These are phyloP conservation scores for Neopestalotiopsis sp. DNA, from an alignment of 2,329 filamentous ascomycete species.

Conservation along the genomic window DNA sequence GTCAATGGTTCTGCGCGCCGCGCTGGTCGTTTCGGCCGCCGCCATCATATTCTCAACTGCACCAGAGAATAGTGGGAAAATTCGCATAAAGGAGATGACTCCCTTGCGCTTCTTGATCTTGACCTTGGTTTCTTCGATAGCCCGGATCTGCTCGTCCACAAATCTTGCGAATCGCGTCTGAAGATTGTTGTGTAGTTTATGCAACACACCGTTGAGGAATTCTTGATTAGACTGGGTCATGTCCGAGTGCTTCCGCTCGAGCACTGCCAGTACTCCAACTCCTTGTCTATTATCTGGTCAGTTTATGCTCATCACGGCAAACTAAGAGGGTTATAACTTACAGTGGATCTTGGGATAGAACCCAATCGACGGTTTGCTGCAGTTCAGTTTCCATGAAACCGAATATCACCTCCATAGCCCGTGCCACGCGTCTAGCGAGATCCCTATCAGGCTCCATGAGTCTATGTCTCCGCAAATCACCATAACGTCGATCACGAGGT, in stretches of 20 bases:
- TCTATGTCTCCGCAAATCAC: constrained; percentile 75
- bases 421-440: constrained; percentile 83
- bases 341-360: constrained; percentile 79
- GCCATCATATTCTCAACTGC: constrained; percentile 85
- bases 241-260: constrained; percentile 80
- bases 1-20: constrained; percentile 79
- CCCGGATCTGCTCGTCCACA: constrained; percentile 91
- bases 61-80: constrained; percentile 86
- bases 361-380: constrained; percentile 83
- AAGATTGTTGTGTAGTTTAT: constrained; percentile 78
- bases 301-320: constrained; percentile 13
- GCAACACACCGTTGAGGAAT: constrained; percentile 79
- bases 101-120: constrained; percentile 99
- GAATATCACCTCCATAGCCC: constrained; percentile 89
- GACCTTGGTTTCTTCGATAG: constrained; percentile 97
- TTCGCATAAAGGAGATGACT: constrained; percentile 92
- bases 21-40: constrained; percentile 59
- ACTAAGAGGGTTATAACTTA: constrained; percentile 52
- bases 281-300: constrained; percentile 69
- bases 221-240: constrained; percentile 93
- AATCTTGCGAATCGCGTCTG: constrained; percentile 83
- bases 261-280: constrained; percentile 79
- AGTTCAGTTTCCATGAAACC: constrained; percentile 80
- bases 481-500: constrained; percentile 72
- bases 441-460: constrained; percentile 89